Base-by-base conservation (phyloP, 2,329 filamentous ascomycete species). In the Pestalotiopsis sp. region DNA sequence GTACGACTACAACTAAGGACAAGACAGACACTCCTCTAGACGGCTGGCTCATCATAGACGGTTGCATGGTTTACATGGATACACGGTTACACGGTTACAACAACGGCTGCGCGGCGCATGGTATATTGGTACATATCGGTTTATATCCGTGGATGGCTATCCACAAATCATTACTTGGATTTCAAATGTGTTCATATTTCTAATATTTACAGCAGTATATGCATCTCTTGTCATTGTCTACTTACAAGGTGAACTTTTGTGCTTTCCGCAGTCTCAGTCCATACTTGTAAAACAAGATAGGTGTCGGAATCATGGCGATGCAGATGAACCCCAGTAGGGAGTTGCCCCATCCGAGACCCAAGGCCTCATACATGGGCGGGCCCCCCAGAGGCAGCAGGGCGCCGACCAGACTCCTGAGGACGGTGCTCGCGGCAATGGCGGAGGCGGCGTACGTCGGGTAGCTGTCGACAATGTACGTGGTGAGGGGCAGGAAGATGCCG, bases 341-440 rank as follows among this genome's bases (percentile, higher is more conserved):
- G 41, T 67, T 67, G n/a, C 66, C 66, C 66, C 66, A 67, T 4
- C 66, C 66, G 6, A 67, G 41, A 17, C 66, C 66, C 25, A 67
- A 14, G 1, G 66, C 41, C 41, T 67, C n/a, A 25, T 67, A 67
- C 66, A 67, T 67, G 4, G 66, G 66, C 23, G 57, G 66, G 0
- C 66, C 66, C 11, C 41, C 66, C 23, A 67, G 38, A 5, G 66
- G 66, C 4, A 67, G 39, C 66, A 67, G 25, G 5, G 66, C 66
- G 6, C 66, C 66, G 13, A 67, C 57, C 25, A 67, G 39, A 41
- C 66, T 67, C 20, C 57, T 45, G 14, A 63, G 59, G 9, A 67
- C 59, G 56, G 59, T 67, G 45, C 38, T 67, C 6, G 66, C 66
- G 62, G 66, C 66, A 20, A 67, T 67, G 23, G 59, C 66, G 14